Conservation (phyloP, 177 flowering plant genomes). For the Telopea speciosissima region DNA sequence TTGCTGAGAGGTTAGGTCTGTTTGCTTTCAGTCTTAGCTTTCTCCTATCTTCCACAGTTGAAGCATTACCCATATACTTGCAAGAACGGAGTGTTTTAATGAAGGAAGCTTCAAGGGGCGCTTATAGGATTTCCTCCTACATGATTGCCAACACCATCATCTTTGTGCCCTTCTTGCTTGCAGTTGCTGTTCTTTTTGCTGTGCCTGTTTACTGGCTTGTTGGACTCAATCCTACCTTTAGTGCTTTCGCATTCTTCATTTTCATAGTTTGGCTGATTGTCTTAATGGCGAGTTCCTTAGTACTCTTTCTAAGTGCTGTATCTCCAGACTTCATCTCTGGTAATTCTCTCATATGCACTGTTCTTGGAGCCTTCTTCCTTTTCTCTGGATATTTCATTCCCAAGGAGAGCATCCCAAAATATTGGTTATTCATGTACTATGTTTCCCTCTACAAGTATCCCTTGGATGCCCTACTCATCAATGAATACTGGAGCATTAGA, state of each 20-base stretch:
- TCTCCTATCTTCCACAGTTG: slow-evolving; percentile 88
- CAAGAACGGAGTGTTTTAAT: slow-evolving; percentile 77
- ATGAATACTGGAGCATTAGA: slow-evolving; percentile 73
- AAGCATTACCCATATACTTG: slow-evolving; percentile 89
- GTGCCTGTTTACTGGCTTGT: slow-evolving; percentile 85
- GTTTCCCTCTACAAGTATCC: slow-evolving; percentile 83
- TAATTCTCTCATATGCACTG: slow-evolving; percentile 79
- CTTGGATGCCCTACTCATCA: slow-evolving; percentile 60
- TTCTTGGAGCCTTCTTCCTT: slow-evolving; percentile 84
- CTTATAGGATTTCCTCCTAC: slow-evolving; percentile 78
- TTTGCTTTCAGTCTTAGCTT: slow-evolving; percentile 93
- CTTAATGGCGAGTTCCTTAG: slow-evolving; percentile 90
- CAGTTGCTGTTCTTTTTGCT: slow-evolving; percentile 64
- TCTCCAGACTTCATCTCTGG: slow-evolving; percentile 93
- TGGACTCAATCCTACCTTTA: slow-evolving; percentile 71
- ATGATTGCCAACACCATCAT: slow-evolving; percentile 79
- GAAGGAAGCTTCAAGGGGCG: slow-evolving; percentile 85
- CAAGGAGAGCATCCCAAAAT: slow-evolving; percentile 80
- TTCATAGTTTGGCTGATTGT: slow-evolving; percentile 88
- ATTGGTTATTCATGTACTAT: slow-evolving; percentile 94
- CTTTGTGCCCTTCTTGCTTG: slow-evolving; percentile 72
- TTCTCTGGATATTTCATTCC: slow-evolving; percentile 98
- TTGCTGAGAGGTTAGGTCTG: slow-evolving; percentile 71
- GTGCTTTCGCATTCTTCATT: slow-evolving; percentile 62
- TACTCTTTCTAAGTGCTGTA: slow-evolving; percentile 78